Conservation (phyloP, 2,329 filamentous ascomycete genomes). For the Falciphora oryzae region DNA sequence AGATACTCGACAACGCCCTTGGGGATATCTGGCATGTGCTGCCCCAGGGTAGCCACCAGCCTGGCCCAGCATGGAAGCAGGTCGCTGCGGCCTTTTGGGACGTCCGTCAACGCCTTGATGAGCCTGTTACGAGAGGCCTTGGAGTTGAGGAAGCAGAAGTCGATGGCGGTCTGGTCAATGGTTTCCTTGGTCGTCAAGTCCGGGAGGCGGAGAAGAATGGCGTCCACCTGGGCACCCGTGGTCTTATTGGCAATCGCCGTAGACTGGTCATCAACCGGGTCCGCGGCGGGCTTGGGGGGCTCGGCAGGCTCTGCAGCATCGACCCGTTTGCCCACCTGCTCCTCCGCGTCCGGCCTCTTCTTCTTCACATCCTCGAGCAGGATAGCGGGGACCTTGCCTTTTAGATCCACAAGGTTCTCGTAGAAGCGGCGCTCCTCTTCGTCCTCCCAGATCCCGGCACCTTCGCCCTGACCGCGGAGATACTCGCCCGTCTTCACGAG, state of each 20-base stretch:
- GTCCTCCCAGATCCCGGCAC: slow-evolving; percentile 95
- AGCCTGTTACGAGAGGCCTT: slow-evolving; percentile 95
- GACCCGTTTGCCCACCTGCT: slow-evolving; percentile 71
- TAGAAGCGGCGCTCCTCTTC: slow-evolving; percentile 98
- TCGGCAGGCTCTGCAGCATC: slow-evolving; percentile 48
- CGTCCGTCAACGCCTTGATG: slow-evolving; percentile 86
- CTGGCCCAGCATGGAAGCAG: slow-evolving; percentile 88
- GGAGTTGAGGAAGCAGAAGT: slow-evolving; percentile 97
- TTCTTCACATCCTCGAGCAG: slow-evolving; percentile 92
- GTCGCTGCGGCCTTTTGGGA: slow-evolving; percentile 90
- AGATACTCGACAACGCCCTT: slow-evolving; percentile 88
- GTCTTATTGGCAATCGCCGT: slow-evolving; percentile 97
- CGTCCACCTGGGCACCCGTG: slow-evolving; percentile 93
- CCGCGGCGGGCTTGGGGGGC: slow-evolving; percentile 42
- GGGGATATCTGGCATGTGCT: slow-evolving; percentile 91
- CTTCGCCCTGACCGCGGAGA: slow-evolving; percentile 81
- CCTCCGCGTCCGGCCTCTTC: slow-evolving; percentile 78
- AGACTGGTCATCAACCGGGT: slow-evolving; percentile 68
- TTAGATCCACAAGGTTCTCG: slow-evolving; percentile 91
- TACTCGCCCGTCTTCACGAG: slow-evolving; percentile 93
- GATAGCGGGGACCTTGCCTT: slow-evolving; percentile 91
- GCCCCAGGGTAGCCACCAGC: slow-evolving; percentile 84
- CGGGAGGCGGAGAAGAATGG: slow-evolving; percentile 78
- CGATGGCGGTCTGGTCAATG: slow-evolving; percentile 87
- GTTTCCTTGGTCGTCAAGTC: slow-evolving; percentile 87